Base-by-base conservation (phyloP, 2,329 filamentous ascomycete genomes). In the Teratosphaeria viscida region DNA sequence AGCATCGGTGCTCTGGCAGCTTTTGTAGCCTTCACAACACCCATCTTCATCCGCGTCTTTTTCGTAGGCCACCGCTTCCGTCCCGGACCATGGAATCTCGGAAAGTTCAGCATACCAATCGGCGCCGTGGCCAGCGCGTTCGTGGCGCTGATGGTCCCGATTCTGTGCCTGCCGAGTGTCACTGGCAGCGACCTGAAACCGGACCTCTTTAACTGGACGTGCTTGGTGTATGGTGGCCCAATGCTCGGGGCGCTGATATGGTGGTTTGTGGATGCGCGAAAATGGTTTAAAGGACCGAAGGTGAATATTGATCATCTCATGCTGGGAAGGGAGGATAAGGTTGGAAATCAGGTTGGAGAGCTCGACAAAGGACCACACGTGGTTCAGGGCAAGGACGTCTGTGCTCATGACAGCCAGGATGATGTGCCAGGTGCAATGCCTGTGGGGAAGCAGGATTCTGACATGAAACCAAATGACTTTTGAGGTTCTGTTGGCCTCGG, bases 241-340 rank as follows among this genome's bases (percentile, higher is more conserved):
- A 72, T 73, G 70, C 54, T 64, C 11, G 57, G 70, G 2, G 77
- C 78, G 2, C 35, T 60, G 16, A 71, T 85, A 14, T 88, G 85
- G 83, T 89, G 84, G 78, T 73, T 82, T 49, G 73, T 88, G 4
- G 79, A 81, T 64, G 85, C 85, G 10, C 77, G 77, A 55, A 85
- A 82, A 67, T 88, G 85, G 85, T 89, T 88, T 72, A 85, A 82
- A 66, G 86, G 86, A 0, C 85, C 86, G 0, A 86, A 84, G 74
- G 81, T 88, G 62, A 88, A 88, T 66, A 75, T 88, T 29, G 80
- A 83, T 64, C 82, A 85, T 71, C 54, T 69, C 52, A 68, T 68
- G 66, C 56, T 52, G 29, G 65, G 61, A 10, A 60, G 60, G 14
- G 62, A 62, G 16, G 61, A 59, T 7, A 59, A 62, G 19, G 59